These are phyloP conservation scores for Nakazawaea laoshanensis DNA, from an alignment of 805 yeast genomes.

Conservation along the genomic window DNA sequence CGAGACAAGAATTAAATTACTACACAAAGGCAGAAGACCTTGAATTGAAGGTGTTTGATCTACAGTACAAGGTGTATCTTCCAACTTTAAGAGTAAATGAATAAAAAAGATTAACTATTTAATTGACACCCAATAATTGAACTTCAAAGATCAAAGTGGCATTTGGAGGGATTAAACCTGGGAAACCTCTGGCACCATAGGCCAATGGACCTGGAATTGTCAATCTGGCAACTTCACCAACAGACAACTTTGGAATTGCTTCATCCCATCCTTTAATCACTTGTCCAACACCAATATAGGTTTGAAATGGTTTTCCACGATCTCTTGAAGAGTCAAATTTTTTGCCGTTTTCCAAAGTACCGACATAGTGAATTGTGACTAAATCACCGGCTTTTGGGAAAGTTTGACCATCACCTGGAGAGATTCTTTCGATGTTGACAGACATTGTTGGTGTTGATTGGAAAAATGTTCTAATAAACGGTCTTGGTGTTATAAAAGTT, in stretches of 20 bases:
- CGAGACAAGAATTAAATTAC: constrained; percentile 34
- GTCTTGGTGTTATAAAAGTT: constrained; percentile 7
- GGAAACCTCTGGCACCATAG: constrained; percentile 92
- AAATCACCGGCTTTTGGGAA: constrained; percentile 84
- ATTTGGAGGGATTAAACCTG: constrained; percentile 94
- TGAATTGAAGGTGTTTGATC: constrained; percentile 54
- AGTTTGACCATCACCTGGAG: constrained; percentile 72
- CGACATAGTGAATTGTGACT: constrained; percentile 92
- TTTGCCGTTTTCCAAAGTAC: constrained; percentile 91
- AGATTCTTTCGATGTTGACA: constrained; percentile 12
- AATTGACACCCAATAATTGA: constrained; percentile 55
- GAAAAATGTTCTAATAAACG: constrained; percentile 10
- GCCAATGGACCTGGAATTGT: constrained; percentile 92
- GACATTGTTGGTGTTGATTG: constrained; percentile 9
- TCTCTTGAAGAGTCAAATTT: constrained; percentile 93
- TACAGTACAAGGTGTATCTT: constrained; percentile 56
- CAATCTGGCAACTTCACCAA: constrained; percentile 88
- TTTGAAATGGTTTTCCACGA: constrained; percentile 93
- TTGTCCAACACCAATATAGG: constrained; percentile 91
- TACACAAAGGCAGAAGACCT: constrained; percentile 29
- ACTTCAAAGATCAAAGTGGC: constrained; percentile 87
- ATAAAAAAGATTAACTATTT: constrained; percentile 8
- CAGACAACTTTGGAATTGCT: constrained; percentile 84
- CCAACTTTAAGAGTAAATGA: constrained; percentile 26
- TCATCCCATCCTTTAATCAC: constrained; percentile 97